A percentile compares a stretch with the other conserved stretches of the same genome.
phyloP scores from a whole-genome alignment of 768 basidiomycete genomes.

The Termitomyces sp. region DNA sequence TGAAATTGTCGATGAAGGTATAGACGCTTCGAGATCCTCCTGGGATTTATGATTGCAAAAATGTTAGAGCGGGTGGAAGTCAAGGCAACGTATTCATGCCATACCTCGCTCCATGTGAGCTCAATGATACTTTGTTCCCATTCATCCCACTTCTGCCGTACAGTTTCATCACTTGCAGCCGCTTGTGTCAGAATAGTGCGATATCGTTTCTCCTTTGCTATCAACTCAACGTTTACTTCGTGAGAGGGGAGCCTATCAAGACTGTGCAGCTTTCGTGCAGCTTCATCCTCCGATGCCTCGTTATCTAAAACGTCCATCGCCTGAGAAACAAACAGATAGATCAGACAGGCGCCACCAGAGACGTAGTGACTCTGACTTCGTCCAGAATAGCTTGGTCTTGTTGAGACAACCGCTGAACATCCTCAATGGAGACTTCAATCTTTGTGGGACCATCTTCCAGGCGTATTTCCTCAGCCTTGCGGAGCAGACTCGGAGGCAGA shows the following conservation, averaged over 20 bases:
- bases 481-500: constrained; percentile 81
- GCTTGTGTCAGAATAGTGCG: constrained; percentile 69
- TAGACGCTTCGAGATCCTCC: constrained; percentile 58
- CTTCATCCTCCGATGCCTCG: constrained; percentile 83
- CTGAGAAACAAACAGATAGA: constrained; percentile 29
- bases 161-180: constrained; percentile 64
- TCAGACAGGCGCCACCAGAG: not conserved
- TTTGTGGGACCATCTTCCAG: constrained; percentile 68
- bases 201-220: constrained; percentile 67
- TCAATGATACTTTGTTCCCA: constrained; percentile 73
- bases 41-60: constrained; percentile 18
- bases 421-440: constrained; percentile 66
- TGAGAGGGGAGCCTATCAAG: constrained; percentile 62
- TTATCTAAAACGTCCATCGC: constrained; percentile 87
- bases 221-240: constrained; percentile 71
- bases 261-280: constrained; percentile 43
- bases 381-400: constrained; percentile 60
- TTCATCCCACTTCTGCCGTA: constrained; percentile 81
- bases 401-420: constrained; percentile 60
- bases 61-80: not conserved
- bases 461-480: constrained; percentile 81
- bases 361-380: constrained; percentile 45
- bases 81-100: constrained; percentile 13
- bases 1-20: constrained; percentile 58
- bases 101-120: constrained; percentile 62